Evolutionary conservation across 2,329 filamentous ascomycete genomes (phyloP).

Genomic region (Coniella vitis): DNA sequence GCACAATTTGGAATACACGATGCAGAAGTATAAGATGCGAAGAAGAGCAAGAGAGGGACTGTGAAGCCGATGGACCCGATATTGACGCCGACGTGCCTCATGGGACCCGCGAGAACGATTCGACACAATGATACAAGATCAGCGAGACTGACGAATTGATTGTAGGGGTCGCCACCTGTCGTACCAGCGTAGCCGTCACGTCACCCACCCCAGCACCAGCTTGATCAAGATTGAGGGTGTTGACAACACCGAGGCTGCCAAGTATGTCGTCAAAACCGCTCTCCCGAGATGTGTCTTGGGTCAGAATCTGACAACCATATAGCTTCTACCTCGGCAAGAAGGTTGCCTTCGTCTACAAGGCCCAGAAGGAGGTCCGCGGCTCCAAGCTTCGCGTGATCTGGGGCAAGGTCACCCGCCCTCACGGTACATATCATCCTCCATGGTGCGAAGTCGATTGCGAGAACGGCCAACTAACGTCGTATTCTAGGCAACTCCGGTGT

Average conservation of each 20-base stretch:
- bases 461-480: slow-evolving; percentile 4
- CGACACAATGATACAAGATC: slow-evolving; percentile 12
- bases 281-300: slow-evolving; percentile 10
- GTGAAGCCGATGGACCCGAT: slow-evolving; percentile 8
- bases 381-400: slow-evolving; percentile 99
- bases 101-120: slow-evolving; percentile 7
- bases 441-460: slow-evolving; percentile 12
- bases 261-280: slow-evolving; percentile 47
- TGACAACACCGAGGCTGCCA: slow-evolving; percentile 80
- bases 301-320: slow-evolving; percentile 22
- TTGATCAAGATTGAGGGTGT: slow-evolving; percentile 99
- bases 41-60: slow-evolving; percentile 1
- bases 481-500: slow-evolving; percentile 85
- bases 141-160: slow-evolving; percentile 21
- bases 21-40: background rate
- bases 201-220: slow-evolving; percentile 82
- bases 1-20: slow-evolving; percentile 1
- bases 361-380: slow-evolving; percentile 87
- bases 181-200: slow-evolving; percentile 93
- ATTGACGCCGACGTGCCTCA: slow-evolving; percentile 19
- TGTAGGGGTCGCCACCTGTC: slow-evolving; percentile 92
- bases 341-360: slow-evolving; percentile 97
- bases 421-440: slow-evolving; percentile 56
- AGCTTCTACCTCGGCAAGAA: slow-evolving; percentile 98
- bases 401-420: slow-evolving; percentile 94